These are phyloP conservation scores for Claviceps arundinis DNA, from an alignment of 2,329 filamentous ascomycete species.

Conservation along the genomic window DNA sequence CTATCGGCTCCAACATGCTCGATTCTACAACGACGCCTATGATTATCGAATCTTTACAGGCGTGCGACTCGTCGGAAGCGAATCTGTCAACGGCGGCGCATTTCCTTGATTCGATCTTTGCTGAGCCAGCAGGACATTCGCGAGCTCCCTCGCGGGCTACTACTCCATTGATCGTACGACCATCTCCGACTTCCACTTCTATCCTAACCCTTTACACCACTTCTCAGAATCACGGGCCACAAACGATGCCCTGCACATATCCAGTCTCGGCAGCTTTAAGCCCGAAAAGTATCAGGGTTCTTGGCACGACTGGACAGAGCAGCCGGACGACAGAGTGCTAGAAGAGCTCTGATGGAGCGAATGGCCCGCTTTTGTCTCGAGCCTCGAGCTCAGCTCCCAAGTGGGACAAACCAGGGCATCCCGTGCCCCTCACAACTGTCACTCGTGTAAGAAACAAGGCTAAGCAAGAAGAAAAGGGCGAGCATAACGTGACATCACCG, in stretches of 20 bases:
- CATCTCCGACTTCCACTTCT: constrained; percentile 18
- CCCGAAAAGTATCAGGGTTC: constrained; percentile 32
- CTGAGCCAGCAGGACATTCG: constrained; percentile 44
- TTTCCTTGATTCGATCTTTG: constrained; percentile 69
- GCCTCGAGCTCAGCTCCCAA: constrained; percentile 16
- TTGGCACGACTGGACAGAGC: constrained; percentile 18
- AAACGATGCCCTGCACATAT: constrained; percentile 17
- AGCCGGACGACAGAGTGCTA: constrained; percentile 16
- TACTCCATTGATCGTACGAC: constrained; percentile 55
- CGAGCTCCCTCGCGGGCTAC: constrained; percentile 51
- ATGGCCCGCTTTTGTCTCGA: background rate
- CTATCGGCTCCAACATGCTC: constrained; percentile 59
- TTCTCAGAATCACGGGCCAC: constrained; percentile 11
- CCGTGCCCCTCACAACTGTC: constrained; percentile 33
- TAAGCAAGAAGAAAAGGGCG: constrained; percentile 37
- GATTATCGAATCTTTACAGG: constrained; percentile 59
- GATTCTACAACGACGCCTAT: constrained; percentile 43
- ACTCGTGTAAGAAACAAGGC: constrained; percentile 30
- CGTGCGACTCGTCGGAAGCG: constrained; percentile 71
- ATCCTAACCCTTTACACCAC: constrained; percentile 5
- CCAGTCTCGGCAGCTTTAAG: constrained; percentile 17
- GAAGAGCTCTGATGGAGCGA: constrained; percentile 13
- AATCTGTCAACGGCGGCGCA: constrained; percentile 58
- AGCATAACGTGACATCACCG: constrained; percentile 31
- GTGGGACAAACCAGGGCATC: constrained; percentile 17